These are phyloP conservation scores for Porogramme epimiltina DNA, from an alignment of 1,284 basidiomycete genomes.

Conservation along the genomic window DNA sequence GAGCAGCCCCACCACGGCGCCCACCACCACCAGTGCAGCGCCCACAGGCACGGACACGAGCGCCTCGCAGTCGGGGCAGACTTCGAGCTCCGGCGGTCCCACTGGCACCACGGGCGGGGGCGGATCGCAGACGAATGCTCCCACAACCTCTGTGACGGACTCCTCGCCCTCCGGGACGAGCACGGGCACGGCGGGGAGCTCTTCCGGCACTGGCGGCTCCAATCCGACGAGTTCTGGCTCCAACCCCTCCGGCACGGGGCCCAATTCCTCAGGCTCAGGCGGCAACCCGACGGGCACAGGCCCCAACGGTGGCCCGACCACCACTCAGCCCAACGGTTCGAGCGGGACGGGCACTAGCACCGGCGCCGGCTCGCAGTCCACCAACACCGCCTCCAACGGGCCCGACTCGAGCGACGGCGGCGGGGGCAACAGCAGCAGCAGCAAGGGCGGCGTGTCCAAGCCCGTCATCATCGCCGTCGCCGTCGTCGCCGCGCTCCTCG, in stretches of 20 bases:
- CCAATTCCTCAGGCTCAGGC: no score
- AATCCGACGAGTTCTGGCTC: no score
- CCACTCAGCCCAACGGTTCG: neutral
- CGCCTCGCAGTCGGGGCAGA: neutral
- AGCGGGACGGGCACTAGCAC: neutral
- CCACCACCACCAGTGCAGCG: neutral
- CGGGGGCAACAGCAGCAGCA: neutral
- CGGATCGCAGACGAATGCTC: no score
- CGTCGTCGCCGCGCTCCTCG: slow-evolving; percentile 25
- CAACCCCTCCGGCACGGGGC: no score
- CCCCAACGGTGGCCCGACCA: neutral
- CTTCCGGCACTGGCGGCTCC: no score
- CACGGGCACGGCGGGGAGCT: no score
- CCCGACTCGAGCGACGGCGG: neutral
- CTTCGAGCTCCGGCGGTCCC: neutral
- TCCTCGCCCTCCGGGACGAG: no score
- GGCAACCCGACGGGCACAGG: neutral
- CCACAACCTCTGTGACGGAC: no score
- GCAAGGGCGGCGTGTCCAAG: slow-evolving; percentile 19
- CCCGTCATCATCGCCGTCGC: slow-evolving; percentile 30
- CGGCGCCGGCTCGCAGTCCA: no score
- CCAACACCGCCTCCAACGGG: neutral
- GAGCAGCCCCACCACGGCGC: neutral
- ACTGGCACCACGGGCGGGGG: no score
- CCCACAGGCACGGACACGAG: neutral